Percentiles rank a stretch among this genome's conserved stretches.
Evolutionary conservation across 192 early-diverging fungal species (phyloP).

Genomic region (Entomortierella parvispora): DNA sequence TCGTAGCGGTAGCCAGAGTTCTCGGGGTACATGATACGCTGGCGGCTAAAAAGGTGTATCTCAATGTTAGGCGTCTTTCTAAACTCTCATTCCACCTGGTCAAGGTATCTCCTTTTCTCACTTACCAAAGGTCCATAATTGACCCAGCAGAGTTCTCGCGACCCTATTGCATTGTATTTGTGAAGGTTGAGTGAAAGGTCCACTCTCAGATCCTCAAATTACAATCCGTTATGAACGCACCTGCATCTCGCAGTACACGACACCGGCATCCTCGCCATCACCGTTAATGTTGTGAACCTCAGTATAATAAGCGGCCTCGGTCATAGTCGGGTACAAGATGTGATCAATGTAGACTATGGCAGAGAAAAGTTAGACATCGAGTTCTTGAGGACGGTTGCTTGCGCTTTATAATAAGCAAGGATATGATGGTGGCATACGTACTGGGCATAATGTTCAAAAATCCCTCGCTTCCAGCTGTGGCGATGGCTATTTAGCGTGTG

Average conservation of each 20-base stretch:
- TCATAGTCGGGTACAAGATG: slow-evolving; percentile 69
- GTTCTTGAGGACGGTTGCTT: background rate
- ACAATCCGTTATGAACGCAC: slow-evolving; percentile 22
- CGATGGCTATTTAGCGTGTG: slow-evolving; percentile 49
- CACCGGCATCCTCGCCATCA: slow-evolving; percentile 71
- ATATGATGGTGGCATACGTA: slow-evolving; percentile 6
- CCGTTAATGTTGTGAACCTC: slow-evolving; percentile 74
- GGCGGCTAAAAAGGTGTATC: slow-evolving; percentile 25
- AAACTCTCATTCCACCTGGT: background rate
- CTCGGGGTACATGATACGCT: slow-evolving; percentile 66
- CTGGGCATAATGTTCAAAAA: slow-evolving; percentile 67
- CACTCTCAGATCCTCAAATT: too few species aligned
- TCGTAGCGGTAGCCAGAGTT: slow-evolving; percentile 69
- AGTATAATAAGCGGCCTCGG: slow-evolving; percentile 65
- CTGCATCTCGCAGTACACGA: slow-evolving; percentile 76
- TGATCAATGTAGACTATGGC: slow-evolving; percentile 67
- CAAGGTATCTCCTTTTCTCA: background rate
- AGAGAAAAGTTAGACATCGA: background rate
- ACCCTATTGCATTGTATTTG: slow-evolving; percentile 38
- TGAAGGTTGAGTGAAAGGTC: background rate
- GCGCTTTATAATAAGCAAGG: background rate
- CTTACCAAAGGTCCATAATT: slow-evolving; percentile 55
- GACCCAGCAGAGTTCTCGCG: slow-evolving; percentile 58
- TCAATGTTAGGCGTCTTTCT: background rate
- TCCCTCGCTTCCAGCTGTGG: slow-evolving; percentile 66